Evolutionary conservation across 495 filamentous ascomycete genomes (phyloP), one percentile per base, ranked within the genome.

Genomic region (Xylaria longipes): DNA sequence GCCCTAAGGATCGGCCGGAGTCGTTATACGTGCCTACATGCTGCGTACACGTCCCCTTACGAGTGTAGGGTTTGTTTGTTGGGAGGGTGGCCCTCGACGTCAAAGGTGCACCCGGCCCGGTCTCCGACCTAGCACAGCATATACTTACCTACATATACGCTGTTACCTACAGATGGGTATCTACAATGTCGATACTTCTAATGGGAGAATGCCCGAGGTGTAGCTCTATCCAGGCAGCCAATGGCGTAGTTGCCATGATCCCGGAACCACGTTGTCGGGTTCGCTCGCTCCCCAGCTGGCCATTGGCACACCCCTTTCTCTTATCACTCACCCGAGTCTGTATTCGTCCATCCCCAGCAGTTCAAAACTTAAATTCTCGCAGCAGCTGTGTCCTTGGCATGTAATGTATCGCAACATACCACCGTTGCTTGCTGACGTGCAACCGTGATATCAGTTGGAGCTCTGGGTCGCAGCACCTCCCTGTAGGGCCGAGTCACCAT

Each of bases 201-300:
- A 52, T 27, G 29, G n/a, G 33, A 22, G 17, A 25, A 41, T 50
- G n/a, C 25, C 60, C 60, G 7, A 0, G 60, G 1, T 8, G 14
- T 43, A 2, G 5, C 46, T 33, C 8, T 37, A 14, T 14, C 35
- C 35, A 27, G 69, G 39, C 43, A 46, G 35, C 69, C 69, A 71
- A 71, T 71, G 15, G 43, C 12, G 11, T 39, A 27, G 20, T 14
- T 45, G 5, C 66, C 66, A 58, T 20, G 69, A 65, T 65, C 69
- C 69, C 69, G 50, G 62, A 71, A 52, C 69, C 69, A 71, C 69
- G 62, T 60, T 71, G 69, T 71, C 69, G 69, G 69, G 62, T 71
- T 66, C 50, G 29, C 52, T 0, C 60, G 14, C 57, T 43, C 20
- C 27, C 37, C 37, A 17, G 25, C 45, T 33, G 45, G n/a, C 27